Evolutionary conservation across 139 green algal genomes (phyloP).

Genomic region (Tetradesmus lagerheimii): DNA sequence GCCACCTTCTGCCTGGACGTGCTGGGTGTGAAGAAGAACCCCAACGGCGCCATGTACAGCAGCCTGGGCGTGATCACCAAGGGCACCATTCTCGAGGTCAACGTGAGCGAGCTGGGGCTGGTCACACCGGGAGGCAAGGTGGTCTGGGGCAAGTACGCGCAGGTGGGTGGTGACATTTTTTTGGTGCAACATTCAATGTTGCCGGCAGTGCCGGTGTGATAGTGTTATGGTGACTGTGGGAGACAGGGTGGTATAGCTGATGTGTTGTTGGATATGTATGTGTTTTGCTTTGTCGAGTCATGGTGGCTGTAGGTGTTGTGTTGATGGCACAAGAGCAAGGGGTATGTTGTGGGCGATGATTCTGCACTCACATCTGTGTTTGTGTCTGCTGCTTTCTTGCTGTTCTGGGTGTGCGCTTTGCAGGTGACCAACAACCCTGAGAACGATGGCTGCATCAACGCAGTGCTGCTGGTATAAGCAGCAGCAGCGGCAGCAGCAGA

Average conservation of each 20-base stretch:
- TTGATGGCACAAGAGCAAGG: no score
- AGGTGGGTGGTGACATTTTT: conserved; percentile 84
- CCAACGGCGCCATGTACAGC: conserved; percentile 97
- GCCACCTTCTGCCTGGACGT: conserved; percentile 98
- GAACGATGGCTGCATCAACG: conserved; percentile 99
- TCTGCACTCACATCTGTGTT: neutral
- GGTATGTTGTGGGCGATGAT: no score
- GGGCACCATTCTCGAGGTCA: conserved; percentile 96
- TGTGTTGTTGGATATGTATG: conserved; percentile 97
- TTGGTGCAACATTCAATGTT: no score
- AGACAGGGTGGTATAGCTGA: conserved; percentile 99
- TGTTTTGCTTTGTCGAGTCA: conserved; percentile 55
- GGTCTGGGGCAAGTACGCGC: conserved; percentile 99
- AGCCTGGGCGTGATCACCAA: conserved; percentile 98
- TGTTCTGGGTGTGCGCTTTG: conserved; percentile 39
- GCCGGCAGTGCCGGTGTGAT: neutral
- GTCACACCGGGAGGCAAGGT: conserved; percentile 99
- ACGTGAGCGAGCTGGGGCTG: conserved; percentile 98
- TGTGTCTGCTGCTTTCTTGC: neutral
- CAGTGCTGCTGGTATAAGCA: conserved; percentile 95
- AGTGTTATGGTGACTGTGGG: conserved; percentile 97
- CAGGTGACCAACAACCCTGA: conserved; percentile 94
- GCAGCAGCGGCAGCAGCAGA: neutral
- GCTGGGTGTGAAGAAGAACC: conserved; percentile 99
- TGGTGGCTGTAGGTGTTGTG: no score